Percentiles rank a stretch among this genome's conserved stretches.
These are phyloP conservation scores for Lactarius tabidus DNA, from an alignment of 768 basidiomycete genomes.

Conservation along the genomic window DNA sequence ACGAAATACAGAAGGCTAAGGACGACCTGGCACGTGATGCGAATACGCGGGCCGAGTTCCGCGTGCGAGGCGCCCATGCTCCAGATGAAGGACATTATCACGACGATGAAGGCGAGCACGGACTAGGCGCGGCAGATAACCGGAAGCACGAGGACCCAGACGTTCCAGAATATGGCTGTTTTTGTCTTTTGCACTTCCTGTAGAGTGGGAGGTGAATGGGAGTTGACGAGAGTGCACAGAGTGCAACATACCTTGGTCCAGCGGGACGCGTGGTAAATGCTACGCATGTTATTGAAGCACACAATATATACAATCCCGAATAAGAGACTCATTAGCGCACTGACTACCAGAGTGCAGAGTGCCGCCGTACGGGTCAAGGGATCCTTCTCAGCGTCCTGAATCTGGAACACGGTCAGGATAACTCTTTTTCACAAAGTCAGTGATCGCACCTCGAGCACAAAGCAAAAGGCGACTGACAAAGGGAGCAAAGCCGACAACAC, in stretches of 20 bases:
- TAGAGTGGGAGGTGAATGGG: not conserved
- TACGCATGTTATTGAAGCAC: slow-evolving; percentile 67
- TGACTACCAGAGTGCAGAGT: slow-evolving; percentile 63
- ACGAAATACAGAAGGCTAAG: slow-evolving; percentile 45
- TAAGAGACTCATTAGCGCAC: slow-evolving; percentile 63
- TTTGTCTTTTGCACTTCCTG: slow-evolving; percentile 57
- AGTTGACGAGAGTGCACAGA: not conserved
- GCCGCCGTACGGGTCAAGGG: slow-evolving; percentile 60
- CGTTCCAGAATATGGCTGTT: slow-evolving; percentile 54
- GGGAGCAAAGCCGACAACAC: slow-evolving; percentile 61
- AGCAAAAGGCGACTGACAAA: not conserved
- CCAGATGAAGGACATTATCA: slow-evolving; percentile 53
- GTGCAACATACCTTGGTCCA: slow-evolving; percentile 43
- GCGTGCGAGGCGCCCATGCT: slow-evolving; percentile 40
- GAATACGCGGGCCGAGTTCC: slow-evolving; percentile 51
- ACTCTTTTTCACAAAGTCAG: slow-evolving; percentile 43
- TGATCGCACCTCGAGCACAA: not conserved
- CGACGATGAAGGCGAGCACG: slow-evolving; percentile 32
- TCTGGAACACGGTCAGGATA: slow-evolving; percentile 67
- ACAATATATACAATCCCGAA: slow-evolving; percentile 75
- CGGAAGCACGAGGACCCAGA: slow-evolving; percentile 63
- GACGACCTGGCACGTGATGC: slow-evolving; percentile 48
- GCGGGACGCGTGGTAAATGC: slow-evolving; percentile 62
- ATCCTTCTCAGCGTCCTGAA: slow-evolving; percentile 46
- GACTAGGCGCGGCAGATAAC: slow-evolving; percentile 63